A percentile compares a stretch with the other conserved stretches of the same genome.
phyloP scores from a whole-genome alignment of 2,329 filamentous ascomycete species.

The Arthrinium phaeospermum region DNA sequence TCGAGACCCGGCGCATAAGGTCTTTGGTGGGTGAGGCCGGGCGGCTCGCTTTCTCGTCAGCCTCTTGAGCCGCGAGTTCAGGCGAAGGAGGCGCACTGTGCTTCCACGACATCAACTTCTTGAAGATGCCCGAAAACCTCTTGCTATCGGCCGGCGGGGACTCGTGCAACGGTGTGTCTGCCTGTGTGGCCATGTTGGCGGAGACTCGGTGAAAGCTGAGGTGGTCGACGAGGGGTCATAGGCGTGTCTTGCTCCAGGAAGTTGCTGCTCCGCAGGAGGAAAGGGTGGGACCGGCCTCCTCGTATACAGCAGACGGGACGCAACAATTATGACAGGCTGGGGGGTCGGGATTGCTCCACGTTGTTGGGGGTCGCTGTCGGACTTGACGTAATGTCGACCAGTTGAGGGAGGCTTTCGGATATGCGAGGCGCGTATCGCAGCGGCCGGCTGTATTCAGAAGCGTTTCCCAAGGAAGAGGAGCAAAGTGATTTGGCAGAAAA shows the following conservation, averaged over 20 bases:
- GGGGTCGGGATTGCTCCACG: constrained; percentile 3
- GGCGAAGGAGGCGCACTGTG: constrained; percentile 29
- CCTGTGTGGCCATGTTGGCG: constrained; percentile 36
- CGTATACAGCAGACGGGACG: constrained; percentile 29
- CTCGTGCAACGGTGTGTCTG: constrained; percentile 32
- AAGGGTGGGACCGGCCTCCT: constrained; percentile 25
- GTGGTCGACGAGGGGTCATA: constrained; percentile 32
- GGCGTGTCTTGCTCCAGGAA: constrained; percentile 28
- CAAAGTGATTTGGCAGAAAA: neutral
- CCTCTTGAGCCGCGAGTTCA: constrained; percentile 28
- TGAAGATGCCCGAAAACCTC: constrained; percentile 33
- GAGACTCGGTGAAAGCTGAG: constrained; percentile 26
- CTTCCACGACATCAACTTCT: constrained; percentile 33
- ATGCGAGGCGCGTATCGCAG: neutral
- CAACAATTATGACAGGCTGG: constrained; percentile 27
- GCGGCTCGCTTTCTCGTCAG: constrained; percentile 31
- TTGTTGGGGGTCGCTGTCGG: constrained; percentile 24
- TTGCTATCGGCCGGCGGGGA: constrained; percentile 32
- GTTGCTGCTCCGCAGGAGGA: constrained; percentile 30
- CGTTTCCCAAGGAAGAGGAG: neutral
- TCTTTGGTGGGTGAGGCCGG: constrained; percentile 36
- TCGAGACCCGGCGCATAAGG: constrained; percentile 49
- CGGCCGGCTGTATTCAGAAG: neutral
- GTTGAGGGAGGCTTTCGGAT: constrained; percentile 17
- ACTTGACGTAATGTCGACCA: constrained; percentile 25